A percentile compares a stretch with the other conserved stretches of the same genome.
These are phyloP conservation scores for Dalbergia cochinchinensis DNA, from an alignment of 306 rosid species.

Conservation along the genomic window DNA sequence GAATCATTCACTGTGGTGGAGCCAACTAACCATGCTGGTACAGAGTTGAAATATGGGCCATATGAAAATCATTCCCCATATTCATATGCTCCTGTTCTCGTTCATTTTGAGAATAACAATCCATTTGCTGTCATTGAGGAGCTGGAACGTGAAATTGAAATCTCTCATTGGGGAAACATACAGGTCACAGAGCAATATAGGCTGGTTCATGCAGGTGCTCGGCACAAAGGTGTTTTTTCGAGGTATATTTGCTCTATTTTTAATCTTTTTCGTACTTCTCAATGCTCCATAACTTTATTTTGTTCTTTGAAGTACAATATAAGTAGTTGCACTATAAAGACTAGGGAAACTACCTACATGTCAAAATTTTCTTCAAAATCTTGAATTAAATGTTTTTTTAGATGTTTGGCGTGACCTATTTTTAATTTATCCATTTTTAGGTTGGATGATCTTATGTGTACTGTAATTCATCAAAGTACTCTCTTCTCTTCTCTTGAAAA, in stretches of 20 bases:
- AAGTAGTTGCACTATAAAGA: background rate
- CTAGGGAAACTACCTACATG: background rate
- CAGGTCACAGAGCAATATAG: slow-evolving; percentile 88
- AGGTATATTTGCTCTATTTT: slow-evolving; percentile 62
- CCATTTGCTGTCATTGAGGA: slow-evolving; percentile 96
- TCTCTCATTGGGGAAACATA: slow-evolving; percentile 97
- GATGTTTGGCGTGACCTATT: slow-evolving; percentile 2
- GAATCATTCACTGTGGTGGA: slow-evolving; percentile 88
- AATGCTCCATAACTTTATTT: slow-evolving; percentile 17
- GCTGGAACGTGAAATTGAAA: slow-evolving; percentile 94
- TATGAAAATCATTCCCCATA: slow-evolving; percentile 69
- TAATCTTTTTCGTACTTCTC: background rate
- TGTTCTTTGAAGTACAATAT: slow-evolving; percentile 19
- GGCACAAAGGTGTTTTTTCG: slow-evolving; percentile 92
- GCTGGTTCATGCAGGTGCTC: slow-evolving; percentile 87
- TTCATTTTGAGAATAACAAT: slow-evolving; percentile 94
- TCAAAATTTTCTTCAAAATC: slow-evolving; percentile 32
- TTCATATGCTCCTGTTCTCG: slow-evolving; percentile 82
- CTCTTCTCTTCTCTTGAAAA: slow-evolving; percentile 11
- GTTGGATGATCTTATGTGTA: slow-evolving; percentile 1
- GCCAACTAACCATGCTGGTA: slow-evolving; percentile 73
- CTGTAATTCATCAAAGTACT: slow-evolving; percentile 7
- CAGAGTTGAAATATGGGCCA: slow-evolving; percentile 89
- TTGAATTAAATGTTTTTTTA: slow-evolving; percentile 24
- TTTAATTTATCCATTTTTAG: background rate